These are phyloP conservation scores for Auriculariales sp. DNA, from an alignment of 768 basidiomycete species.

Conservation along the genomic window DNA sequence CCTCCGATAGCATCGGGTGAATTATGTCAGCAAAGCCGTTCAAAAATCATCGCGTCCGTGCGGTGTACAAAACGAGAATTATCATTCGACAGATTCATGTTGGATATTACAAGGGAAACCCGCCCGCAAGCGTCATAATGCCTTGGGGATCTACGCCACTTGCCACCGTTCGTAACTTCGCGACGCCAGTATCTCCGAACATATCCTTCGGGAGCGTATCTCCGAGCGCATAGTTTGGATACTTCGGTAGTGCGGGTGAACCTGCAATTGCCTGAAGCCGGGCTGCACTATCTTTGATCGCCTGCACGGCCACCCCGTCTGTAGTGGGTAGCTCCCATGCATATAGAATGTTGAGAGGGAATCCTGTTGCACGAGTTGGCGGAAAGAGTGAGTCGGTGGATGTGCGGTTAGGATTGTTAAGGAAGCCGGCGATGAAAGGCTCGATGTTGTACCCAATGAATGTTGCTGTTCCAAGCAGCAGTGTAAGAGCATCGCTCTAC, in stretches of 20 bases:
- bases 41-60: no score
- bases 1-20: no score
- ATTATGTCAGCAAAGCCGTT: no score
- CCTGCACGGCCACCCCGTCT: slow-evolving; percentile 27
- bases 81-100: neutral
- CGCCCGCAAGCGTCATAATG: slow-evolving; percentile 55
- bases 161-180: slow-evolving; percentile 25
- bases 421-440: slow-evolving; percentile 9
- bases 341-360: slow-evolving; percentile 32
- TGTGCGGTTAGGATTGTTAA: neutral
- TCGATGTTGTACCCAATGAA: slow-evolving; percentile 25
- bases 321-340: slow-evolving; percentile 26
- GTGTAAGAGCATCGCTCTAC: no score
- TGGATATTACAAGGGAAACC: slow-evolving; percentile 30
- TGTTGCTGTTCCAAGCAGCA: slow-evolving; percentile 21
- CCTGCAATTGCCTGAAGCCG: slow-evolving; percentile 15
- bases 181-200: slow-evolving; percentile 30
- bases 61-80: neutral
- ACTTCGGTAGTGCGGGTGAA: slow-evolving; percentile 29
- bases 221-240: slow-evolving; percentile 45
- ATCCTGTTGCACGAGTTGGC: slow-evolving; percentile 1
- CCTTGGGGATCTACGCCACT: slow-evolving; percentile 35
- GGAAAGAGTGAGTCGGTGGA: neutral
- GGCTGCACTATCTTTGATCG: slow-evolving; percentile 6
- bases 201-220: slow-evolving; percentile 35